Evolutionary conservation across 192 early-diverging fungal genomes (phyloP).

Genomic region (Coemansia sp.): DNA sequence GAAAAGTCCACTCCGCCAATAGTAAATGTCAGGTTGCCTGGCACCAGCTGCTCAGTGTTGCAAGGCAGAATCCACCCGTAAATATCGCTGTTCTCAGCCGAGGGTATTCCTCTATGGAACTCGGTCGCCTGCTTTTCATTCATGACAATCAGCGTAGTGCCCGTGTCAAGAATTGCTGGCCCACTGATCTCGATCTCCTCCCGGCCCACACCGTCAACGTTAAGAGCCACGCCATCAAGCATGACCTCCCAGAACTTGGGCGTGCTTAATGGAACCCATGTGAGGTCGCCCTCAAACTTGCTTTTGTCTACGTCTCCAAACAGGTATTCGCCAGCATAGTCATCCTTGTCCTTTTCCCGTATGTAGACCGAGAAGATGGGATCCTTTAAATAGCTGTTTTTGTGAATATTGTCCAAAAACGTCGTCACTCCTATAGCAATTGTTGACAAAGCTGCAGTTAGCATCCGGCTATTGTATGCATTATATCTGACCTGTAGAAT

Average conservation of each 20-base stretch:
- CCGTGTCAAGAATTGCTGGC: constrained; percentile 61
- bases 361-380: constrained; percentile 73
- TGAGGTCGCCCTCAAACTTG: constrained; percentile 54
- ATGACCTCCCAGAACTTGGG: constrained; percentile 58
- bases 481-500: neutral
- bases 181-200: constrained; percentile 44
- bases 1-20: constrained; percentile 47
- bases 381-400: constrained; percentile 56
- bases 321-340: constrained; percentile 58
- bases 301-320: constrained; percentile 58
- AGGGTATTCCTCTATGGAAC: constrained; percentile 55
- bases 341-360: constrained; percentile 49
- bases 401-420: constrained; percentile 56
- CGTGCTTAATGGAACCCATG: constrained; percentile 55
- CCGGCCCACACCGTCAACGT: constrained; percentile 29
- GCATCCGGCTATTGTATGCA: neutral
- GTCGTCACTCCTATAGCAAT: constrained; percentile 44
- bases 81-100: constrained; percentile 46
- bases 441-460: neutral
- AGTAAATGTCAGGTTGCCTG: constrained; percentile 46
- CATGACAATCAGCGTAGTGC: constrained; percentile 63
- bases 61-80: constrained; percentile 55
- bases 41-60: constrained; percentile 47
- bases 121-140: constrained; percentile 56
- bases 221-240: constrained; percentile 48